A percentile compares a stretch with the other conserved stretches of the same genome.
Conservation (phyloP, 2,329 filamentous ascomycete genomes). For the Knoxdaviesia proteae region DNA sequence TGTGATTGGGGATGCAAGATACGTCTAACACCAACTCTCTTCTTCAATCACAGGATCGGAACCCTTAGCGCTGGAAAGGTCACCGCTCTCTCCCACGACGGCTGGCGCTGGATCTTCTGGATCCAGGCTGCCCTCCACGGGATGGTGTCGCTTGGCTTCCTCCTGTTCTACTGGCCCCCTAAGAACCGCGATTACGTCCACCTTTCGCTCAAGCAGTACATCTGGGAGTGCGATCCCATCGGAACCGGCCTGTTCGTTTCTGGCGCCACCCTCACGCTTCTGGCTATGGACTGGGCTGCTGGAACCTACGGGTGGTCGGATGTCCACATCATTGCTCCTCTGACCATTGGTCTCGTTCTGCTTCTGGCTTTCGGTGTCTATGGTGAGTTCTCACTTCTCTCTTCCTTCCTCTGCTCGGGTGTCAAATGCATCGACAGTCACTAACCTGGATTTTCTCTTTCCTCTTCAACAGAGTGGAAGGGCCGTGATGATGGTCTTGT, state of each 20-base stretch:
- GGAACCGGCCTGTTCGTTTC: constrained; percentile 22
- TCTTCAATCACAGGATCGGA: constrained; percentile 17
- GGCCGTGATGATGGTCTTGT: constrained; percentile 30
- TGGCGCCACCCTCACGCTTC: constrained; percentile 20
- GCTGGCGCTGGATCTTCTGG: constrained; percentile 38
- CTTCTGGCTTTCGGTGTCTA: constrained; percentile 18
- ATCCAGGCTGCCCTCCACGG: constrained; percentile 33
- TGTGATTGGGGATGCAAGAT: no score
- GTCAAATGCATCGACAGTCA: not conserved
- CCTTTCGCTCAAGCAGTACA: constrained; percentile 16
- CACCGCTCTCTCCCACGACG: constrained; percentile 21
- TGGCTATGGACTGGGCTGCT: constrained; percentile 24
- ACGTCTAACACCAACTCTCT: not conserved
- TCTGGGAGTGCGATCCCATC: constrained; percentile 27
- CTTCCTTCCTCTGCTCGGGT: not conserved
- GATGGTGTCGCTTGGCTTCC: constrained; percentile 22
- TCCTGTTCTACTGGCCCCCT: constrained; percentile 25
- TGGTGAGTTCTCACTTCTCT: constrained; percentile 11
- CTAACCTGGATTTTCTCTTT: no score
- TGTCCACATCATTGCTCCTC: constrained; percentile 17
- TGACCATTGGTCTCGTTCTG: constrained; percentile 19
- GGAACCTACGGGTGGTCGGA: constrained; percentile 19
- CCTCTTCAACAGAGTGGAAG: constrained; percentile 25
- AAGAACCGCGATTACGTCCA: constrained; percentile 16
- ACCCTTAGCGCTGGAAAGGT: constrained; percentile 28